phyloP scores from a whole-genome alignment of 495 filamentous ascomycete species.

The Amphirosellinia nigrospora region DNA sequence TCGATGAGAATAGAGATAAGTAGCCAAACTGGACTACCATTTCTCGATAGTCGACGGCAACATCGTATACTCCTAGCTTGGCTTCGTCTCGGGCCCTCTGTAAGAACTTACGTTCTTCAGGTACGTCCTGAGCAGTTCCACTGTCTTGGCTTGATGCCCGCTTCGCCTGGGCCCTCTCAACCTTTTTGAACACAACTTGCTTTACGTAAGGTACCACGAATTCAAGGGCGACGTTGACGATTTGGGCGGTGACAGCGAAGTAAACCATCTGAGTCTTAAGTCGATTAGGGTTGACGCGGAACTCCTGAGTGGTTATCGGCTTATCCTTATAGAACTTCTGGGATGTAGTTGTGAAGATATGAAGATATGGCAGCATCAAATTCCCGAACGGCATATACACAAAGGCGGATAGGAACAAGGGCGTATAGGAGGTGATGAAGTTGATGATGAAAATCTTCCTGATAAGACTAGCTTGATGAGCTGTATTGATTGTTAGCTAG shows the following conservation, averaged over 20 bases:
- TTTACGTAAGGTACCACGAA: constrained; percentile 85
- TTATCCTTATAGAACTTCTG: constrained; percentile 77
- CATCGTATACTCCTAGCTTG: constrained; percentile 85
- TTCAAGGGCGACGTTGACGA: constrained; percentile 86
- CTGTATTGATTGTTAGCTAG: constrained; percentile 33
- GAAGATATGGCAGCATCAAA: constrained; percentile 85
- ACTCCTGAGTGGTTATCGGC: constrained; percentile 68
- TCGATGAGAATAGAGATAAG: constrained; percentile 87
- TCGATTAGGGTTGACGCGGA: constrained; percentile 83
- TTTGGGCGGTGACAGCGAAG: constrained; percentile 94
- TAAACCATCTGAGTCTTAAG: constrained; percentile 94
- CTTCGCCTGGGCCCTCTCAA: constrained; percentile 71
- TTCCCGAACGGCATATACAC: constrained; percentile 95
- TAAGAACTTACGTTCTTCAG: constrained; percentile 80
- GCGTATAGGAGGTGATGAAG: constrained; percentile 95
- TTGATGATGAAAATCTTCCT: constrained; percentile 95
- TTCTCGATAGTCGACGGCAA: constrained; percentile 85
- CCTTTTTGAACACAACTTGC: constrained; percentile 72
- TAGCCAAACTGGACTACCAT: constrained; percentile 98
- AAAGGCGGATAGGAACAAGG: constrained; percentile 91
- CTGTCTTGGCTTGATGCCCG: constrained; percentile 49
- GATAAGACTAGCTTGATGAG: constrained; percentile 79
- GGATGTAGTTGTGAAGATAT: constrained; percentile 81
- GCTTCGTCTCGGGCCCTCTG: constrained; percentile 83
- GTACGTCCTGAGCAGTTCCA: constrained; percentile 57